Percentiles rank a stretch among this genome's conserved stretches.
phyloP scores from a whole-genome alignment of 768 basidiomycete genomes.

The Trametes meyenii region DNA sequence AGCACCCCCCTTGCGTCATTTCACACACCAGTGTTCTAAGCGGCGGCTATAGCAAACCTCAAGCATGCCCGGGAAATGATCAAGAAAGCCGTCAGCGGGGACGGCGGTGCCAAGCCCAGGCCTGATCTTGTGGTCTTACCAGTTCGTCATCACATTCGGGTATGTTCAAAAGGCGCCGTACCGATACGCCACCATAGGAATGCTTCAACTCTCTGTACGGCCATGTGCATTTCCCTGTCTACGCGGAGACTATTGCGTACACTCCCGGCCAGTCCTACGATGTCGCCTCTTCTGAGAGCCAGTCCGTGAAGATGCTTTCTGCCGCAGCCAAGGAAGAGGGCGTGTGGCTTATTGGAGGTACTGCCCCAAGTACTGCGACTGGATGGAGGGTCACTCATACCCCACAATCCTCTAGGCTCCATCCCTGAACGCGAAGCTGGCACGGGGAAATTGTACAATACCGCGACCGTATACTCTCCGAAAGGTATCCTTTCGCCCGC shows the following conservation, averaged over 20 bases:
- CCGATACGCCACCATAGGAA: slow-evolving; percentile 51
- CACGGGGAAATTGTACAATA: slow-evolving; percentile 84
- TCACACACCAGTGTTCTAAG: neutral
- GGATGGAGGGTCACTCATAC: neutral
- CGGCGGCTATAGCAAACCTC: slow-evolving; percentile 56
- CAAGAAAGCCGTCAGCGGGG: slow-evolving; percentile 58
- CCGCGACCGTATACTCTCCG: slow-evolving; percentile 88
- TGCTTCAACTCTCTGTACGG: slow-evolving; percentile 91
- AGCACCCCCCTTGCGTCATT: neutral
- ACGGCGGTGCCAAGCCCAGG: slow-evolving; percentile 46
- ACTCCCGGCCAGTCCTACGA: slow-evolving; percentile 62
- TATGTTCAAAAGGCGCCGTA: neutral
- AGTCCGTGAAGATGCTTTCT: slow-evolving; percentile 83
- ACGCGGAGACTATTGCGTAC: slow-evolving; percentile 80
- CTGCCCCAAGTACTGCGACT: neutral
- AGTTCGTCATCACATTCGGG: slow-evolving; percentile 43
- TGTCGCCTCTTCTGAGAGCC: slow-evolving; percentile 56
- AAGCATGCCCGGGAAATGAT: slow-evolving; percentile 82
- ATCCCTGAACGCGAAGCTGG: slow-evolving; percentile 81
- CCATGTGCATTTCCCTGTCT: slow-evolving; percentile 74
- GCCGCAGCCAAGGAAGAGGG: slow-evolving; percentile 73
- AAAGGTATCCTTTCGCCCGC: slow-evolving; percentile 48
- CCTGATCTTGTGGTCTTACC: slow-evolving; percentile 86
- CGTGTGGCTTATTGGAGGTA: slow-evolving; percentile 94
- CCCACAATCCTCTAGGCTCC: slow-evolving; percentile 60